Base-by-base conservation (phyloP, 2,329 filamentous ascomycete species). In the Gnomoniopsis smithogilvyi region DNA sequence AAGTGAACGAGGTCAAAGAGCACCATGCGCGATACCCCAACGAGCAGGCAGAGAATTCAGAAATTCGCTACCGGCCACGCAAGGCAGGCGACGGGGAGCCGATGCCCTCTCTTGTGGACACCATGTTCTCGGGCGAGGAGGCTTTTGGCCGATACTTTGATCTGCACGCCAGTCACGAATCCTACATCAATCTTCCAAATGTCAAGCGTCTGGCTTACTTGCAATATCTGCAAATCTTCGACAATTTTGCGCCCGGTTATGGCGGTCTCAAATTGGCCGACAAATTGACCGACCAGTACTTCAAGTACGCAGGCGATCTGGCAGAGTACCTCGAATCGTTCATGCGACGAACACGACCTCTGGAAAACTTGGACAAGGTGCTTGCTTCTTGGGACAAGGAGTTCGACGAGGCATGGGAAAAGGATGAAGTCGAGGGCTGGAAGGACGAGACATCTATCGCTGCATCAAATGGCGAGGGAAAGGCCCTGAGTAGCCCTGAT, bases 71-170 rank as follows among this genome's bases (percentile, higher is more conserved):
- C 78, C 92, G 92, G 72, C 82, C 76, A 59, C 78, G 81, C 46
- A 82, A 81, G 14, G 86, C 86, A 47, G 87, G 89, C 64, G 84
- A 86, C 21, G 55, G 59, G 52, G 85, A 89, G 50, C 77, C 81
- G 1, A 73, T 84, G 58, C 80, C 83, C 3, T 85, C 84, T 47
- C 85, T 93, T 54, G 88, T 97, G 51, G 94, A 98, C 69, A 86
- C 86, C 59, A 89, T 98, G 79, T 99, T 99, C 74, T 96, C 92
- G 0, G 95, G 95, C 62, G 96, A 99, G 74, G 95, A 99, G 73
- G 89, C 89, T 0, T 97, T 90, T 68, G 95, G 95, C 47, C 89
- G 92, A 66, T 99, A 91, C 74, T 90, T 99, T 68, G 95, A 99
- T 72, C 77, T 99, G 50, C 94, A 89, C 19, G 83, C 80, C 43